Conservation (phyloP, 1,139 yeast genomes). For the Yamadazyma diddensiae region DNA sequence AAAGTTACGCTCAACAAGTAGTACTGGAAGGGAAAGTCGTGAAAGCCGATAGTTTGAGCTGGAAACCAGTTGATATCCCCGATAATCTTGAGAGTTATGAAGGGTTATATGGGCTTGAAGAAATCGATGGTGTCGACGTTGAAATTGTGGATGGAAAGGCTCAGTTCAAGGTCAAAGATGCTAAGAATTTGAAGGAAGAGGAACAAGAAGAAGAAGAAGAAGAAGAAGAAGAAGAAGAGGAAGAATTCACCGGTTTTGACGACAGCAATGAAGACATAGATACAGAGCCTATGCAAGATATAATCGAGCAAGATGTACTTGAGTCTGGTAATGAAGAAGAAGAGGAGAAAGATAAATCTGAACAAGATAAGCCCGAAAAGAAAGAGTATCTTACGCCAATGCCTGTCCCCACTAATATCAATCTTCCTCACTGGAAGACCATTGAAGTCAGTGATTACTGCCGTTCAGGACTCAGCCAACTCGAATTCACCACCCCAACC, state of each 20-base stretch:
- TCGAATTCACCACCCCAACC: constrained; percentile 72
- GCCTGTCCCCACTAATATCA: constrained; percentile 37
- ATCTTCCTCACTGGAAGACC: constrained; percentile 66
- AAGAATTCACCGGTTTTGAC: constrained; percentile 20
- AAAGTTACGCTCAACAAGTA: constrained; percentile 2
- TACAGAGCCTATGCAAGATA: constrained; percentile 10
- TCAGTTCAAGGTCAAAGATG: constrained; percentile 54
- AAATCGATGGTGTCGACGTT: constrained; percentile 88
- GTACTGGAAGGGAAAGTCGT: constrained; percentile 40
- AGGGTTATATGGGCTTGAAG: constrained; percentile 91
- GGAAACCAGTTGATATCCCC: constrained; percentile 84
- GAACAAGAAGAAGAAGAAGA: constrained; percentile 3
- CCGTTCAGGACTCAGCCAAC: constrained; percentile 54
- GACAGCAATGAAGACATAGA: constrained; percentile 10
- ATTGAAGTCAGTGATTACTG: constrained; percentile 44
- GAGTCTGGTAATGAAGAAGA: constrained; percentile 7
- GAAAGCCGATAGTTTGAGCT: constrained; percentile 50
- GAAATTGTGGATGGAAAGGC: constrained; percentile 63
- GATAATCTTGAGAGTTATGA: constrained; percentile 83
- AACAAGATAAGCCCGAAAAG: constrained; percentile 11
- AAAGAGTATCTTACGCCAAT: constrained; percentile 19
- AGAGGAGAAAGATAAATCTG: constrained; percentile 8
- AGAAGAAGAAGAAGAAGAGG: constrained; percentile 10
- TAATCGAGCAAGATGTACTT: constrained; percentile 7
- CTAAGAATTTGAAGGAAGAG: background rate